These are phyloP conservation scores for Cyberlindnera samutprakarnensis DNA, from an alignment of 805 yeast genomes.

Conservation along the genomic window DNA sequence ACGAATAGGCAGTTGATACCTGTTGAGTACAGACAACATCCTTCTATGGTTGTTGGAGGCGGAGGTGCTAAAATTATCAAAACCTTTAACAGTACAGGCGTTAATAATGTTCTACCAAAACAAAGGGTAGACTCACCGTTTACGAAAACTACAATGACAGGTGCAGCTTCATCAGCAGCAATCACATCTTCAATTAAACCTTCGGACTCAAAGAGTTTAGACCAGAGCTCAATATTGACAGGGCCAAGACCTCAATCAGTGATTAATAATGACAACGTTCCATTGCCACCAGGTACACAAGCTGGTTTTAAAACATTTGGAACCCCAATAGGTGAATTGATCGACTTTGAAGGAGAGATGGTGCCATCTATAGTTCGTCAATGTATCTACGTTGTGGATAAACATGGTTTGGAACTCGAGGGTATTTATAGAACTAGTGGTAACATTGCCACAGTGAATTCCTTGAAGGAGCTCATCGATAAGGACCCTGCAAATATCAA, in stretches of 20 bases:
- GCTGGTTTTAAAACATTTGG: constrained; percentile 60
- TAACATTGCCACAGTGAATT: constrained; percentile 64
- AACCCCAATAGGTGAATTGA: constrained; percentile 66
- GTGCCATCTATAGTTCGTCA: constrained; percentile 87
- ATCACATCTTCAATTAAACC: constrained; percentile 14
- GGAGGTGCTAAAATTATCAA: background rate
- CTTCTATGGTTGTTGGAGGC: constrained; percentile 38
- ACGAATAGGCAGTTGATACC: constrained; percentile 44
- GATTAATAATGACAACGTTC: constrained; percentile 21
- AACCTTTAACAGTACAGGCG: background rate
- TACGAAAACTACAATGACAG: too few relatives aligned
- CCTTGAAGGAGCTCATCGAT: constrained; percentile 64
- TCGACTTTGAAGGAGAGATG: constrained; percentile 79
- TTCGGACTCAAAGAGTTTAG: constrained; percentile 2
- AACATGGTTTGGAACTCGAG: constrained; percentile 75
- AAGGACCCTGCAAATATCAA: constrained; percentile 62
- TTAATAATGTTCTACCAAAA: background rate
- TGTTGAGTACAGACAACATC: constrained; percentile 65
- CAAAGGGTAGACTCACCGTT: background rate
- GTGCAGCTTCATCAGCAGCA: too few relatives aligned
- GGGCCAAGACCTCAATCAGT: constrained; percentile 26
- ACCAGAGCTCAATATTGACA: constrained; percentile 11
- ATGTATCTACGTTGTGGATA: constrained; percentile 82
- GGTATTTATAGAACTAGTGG: constrained; percentile 90
- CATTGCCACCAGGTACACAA: constrained; percentile 22